Base-by-base conservation (phyloP, 73 alveolate genomes). In the Urostyla sp. region DNA sequence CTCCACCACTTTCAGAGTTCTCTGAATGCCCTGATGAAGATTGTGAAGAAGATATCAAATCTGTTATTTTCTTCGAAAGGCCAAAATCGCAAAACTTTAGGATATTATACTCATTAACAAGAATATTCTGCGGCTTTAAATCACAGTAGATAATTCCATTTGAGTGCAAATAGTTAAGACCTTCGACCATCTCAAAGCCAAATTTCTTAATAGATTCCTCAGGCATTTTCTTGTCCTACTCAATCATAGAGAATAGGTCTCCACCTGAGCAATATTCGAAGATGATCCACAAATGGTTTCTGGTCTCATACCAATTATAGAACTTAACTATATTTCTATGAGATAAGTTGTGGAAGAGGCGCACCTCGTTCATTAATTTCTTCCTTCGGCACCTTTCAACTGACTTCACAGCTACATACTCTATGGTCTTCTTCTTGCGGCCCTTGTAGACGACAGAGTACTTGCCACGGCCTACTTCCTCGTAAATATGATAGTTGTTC, bases 241-340 rank as follows among this genome's bases (percentile, higher is more conserved):
- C 95, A 50, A 94, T 52, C 57, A 94, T 32, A 35, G 83, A 58
- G 78, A 52, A 75, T 7, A 94, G 88, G 53, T 90, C 95, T 0
- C 98, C 98, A 18, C 97, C 98, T 23, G 98, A 91, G 66, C 98
- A 93, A 77, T 93, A 93, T 57, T 93, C 98, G 61, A 88, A 93
- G 27, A 93, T 93, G 35, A 91, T 85, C 98, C 98, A 93, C 36
- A 93, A 84, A 67, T 93, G 98, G 76, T 94, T 94, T 28, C 94
- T 67, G 8, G 98, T 94, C 83, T 94, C 98, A 69, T 94, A 91
- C 95, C 97, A 91, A 67, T 83, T 73, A 76, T 80, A 67, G 72
- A 91, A 88, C 37, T 74, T 83, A 60, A 94, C 72, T 20, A 94
- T 89, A 61, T 94, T 91, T 49, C 86, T 85, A 37, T 77, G 91